Evolutionary conservation across 371 early-diverging fungal species (phyloP).

Genomic region (Dichotomocladium elegans): DNA sequence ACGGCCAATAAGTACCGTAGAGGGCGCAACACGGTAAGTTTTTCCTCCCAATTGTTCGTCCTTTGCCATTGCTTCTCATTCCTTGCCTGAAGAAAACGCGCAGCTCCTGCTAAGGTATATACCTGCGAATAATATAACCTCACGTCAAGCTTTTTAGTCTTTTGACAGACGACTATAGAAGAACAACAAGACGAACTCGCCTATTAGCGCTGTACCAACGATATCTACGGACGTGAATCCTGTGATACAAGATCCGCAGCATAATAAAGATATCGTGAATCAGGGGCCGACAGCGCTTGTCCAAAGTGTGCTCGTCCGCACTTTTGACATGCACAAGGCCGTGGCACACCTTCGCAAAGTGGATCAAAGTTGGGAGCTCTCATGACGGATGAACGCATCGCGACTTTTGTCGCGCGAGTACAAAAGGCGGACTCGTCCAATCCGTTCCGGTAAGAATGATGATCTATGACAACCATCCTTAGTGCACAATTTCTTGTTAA

Average conservation of each 20-base stretch:
- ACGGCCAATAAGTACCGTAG: too few relatives aligned
- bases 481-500: too few relatives aligned
- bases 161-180: neutral
- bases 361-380: neutral
- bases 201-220: neutral
- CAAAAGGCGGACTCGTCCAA: constrained; percentile 5
- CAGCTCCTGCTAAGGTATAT: neutral
- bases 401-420: neutral
- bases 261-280: neutral
- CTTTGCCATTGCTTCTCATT: neutral
- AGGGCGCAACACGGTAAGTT: too few relatives aligned
- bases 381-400: constrained; percentile 1
- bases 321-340: constrained; percentile 1
- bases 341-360: constrained; percentile 1
- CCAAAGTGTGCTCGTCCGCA: neutral
- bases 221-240: neutral
- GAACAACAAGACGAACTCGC: neutral
- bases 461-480: too few relatives aligned
- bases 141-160: too few relatives aligned
- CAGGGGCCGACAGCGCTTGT: neutral
- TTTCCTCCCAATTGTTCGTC: neutral
- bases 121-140: too few relatives aligned
- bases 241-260: neutral
- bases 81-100: neutral
- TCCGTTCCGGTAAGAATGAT: constrained; percentile 5